Conservation (phyloP, 805 yeast species). For the Deakozyma indianensis region DNA sequence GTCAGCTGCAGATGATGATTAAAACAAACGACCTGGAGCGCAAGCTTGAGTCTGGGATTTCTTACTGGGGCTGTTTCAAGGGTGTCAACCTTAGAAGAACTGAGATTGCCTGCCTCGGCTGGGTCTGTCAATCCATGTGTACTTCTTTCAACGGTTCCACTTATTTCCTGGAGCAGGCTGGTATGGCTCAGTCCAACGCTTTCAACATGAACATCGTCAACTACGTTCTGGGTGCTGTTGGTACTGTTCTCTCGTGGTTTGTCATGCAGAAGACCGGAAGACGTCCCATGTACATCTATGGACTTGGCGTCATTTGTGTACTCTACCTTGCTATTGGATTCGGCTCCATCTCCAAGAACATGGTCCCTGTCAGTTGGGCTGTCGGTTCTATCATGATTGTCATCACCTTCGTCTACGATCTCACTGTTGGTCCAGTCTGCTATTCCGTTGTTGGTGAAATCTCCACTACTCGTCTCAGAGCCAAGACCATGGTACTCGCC, state of each 20-base stretch:
- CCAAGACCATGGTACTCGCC: constrained; percentile 29
- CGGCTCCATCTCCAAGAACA: constrained; percentile 3
- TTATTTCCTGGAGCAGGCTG: constrained; percentile 35
- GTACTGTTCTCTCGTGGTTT: constrained; percentile 20
- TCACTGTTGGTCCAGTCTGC: constrained; percentile 30
- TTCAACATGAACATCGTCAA: constrained; percentile 34
- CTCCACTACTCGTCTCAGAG: constrained; percentile 28
- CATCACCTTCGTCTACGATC: constrained; percentile 32
- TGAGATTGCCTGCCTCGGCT: constrained; percentile 29
- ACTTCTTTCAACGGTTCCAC: constrained; percentile 28
- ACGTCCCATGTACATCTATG: constrained; percentile 15
- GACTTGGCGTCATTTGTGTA: constrained; percentile 23
- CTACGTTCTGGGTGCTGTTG: constrained; percentile 31
- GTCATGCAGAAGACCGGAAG: constrained; percentile 12
- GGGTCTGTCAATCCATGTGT: constrained; percentile 32
- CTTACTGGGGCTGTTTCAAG: constrained; percentile 31
- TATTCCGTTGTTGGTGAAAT: constrained; percentile 29
- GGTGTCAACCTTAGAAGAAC: constrained; percentile 37
- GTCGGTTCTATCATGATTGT: constrained; percentile 33
- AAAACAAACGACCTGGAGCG: constrained; percentile 28
- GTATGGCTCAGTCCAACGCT: constrained; percentile 17
- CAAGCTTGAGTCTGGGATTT: constrained; percentile 2
- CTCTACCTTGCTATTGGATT: constrained; percentile 27
- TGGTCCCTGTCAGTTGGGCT: constrained; percentile 27
- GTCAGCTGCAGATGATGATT: constrained; percentile 32